Evolutionary conservation across 352 stramenopile species (phyloP).

Genomic region (Phytophthora citricola): DNA sequence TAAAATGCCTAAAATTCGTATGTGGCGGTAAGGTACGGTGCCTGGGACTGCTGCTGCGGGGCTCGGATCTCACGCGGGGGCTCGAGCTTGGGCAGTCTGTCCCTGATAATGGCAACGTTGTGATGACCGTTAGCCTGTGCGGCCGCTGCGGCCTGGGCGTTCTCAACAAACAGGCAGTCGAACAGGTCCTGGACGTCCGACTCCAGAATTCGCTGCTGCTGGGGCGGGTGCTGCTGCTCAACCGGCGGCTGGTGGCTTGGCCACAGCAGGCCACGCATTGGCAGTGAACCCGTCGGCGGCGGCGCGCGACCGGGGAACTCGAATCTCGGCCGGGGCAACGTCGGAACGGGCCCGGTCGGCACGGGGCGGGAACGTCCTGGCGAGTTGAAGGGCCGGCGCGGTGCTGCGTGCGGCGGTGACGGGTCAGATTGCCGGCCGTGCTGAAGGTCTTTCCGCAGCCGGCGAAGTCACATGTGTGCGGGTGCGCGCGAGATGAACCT

Average conservation of each 20-base stretch:
- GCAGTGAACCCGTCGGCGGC: constrained; percentile 33
- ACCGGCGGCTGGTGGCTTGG: constrained; percentile 21
- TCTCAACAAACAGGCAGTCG: constrained; percentile 53
- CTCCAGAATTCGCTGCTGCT: constrained; percentile 42
- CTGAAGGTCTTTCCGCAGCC: constrained; percentile 70
- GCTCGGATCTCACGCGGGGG: constrained; percentile 25
- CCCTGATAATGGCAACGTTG: constrained; percentile 37
- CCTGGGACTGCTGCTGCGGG: constrained; percentile 25
- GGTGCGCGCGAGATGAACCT: constrained; percentile 59
- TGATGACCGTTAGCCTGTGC: constrained; percentile 36
- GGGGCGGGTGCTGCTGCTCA: constrained; percentile 33
- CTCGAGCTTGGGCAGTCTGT: constrained; percentile 39
- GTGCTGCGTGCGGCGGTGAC: constrained; percentile 68
- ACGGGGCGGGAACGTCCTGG: constrained; percentile 4
- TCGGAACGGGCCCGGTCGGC: constrained; percentile 6
- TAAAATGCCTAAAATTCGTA: constrained; percentile 49
- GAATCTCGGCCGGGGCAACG: constrained; percentile 37
- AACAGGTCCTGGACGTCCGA: constrained; percentile 54
- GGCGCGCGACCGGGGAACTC: constrained; percentile 33
- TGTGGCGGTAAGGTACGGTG: constrained; percentile 39
- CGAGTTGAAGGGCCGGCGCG: constrained; percentile 28
- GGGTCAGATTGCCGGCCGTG: constrained; percentile 66
- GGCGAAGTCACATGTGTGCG: constrained; percentile 59
- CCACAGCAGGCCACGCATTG: constrained; percentile 48
- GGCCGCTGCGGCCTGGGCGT: constrained; percentile 31